These are phyloP conservation scores for Linnemannia zychae DNA, from an alignment of 192 early-diverging fungal species.

Conservation along the genomic window DNA sequence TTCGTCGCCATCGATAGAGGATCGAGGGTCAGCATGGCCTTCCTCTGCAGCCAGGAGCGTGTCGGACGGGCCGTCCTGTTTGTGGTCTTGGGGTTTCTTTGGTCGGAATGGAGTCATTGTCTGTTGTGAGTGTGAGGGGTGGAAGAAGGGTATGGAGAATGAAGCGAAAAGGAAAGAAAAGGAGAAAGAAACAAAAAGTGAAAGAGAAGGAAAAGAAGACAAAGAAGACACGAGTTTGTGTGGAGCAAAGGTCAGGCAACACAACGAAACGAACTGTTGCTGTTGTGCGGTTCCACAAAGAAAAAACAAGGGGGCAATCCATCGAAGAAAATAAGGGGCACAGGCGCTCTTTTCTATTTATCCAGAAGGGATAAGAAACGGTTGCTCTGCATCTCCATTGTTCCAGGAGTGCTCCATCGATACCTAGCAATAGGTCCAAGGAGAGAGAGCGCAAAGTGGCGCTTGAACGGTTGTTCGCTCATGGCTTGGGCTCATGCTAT, in stretches of 20 bases:
- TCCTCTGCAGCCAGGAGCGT: conserved; percentile 25
- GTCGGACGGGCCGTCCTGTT: too few species aligned
- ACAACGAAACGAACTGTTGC: not conserved
- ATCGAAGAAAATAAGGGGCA: not conserved
- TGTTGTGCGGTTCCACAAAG: not conserved
- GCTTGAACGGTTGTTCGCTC: too few species aligned
- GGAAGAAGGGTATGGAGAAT: not conserved
- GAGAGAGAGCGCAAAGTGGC: too few species aligned
- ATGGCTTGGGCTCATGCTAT: too few species aligned
- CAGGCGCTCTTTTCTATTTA: not conserved
- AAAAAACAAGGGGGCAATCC: not conserved
- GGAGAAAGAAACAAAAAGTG: not conserved
- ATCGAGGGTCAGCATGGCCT: conserved; percentile 11
- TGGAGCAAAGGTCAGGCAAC: not conserved
- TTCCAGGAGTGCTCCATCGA: too few species aligned
- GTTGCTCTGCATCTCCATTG: too few species aligned
- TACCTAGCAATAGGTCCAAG: too few species aligned
- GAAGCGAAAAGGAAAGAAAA: not conserved
- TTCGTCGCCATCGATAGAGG: conserved; percentile 12
- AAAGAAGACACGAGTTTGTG: not conserved
- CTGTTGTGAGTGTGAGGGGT: not conserved
- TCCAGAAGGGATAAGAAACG: too few species aligned
- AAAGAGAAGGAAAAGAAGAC: not conserved
- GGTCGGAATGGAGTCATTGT: not conserved
- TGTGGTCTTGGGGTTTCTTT: not conserved